Evolutionary conservation across 305 asterid genomes (phyloP).

Genomic region (Fraxinus nigra): DNA sequence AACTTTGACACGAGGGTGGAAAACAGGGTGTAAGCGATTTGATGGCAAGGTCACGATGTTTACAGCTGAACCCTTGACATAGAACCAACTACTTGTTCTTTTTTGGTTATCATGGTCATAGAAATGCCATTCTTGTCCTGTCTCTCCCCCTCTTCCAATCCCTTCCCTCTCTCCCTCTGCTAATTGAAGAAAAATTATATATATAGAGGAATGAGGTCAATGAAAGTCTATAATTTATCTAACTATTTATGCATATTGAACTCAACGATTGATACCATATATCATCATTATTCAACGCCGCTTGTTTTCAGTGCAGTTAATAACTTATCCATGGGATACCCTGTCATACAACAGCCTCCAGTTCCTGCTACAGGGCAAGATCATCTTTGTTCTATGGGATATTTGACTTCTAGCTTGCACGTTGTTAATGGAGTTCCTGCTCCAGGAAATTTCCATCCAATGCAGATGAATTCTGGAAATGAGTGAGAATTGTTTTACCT

Average conservation of each 20-base stretch:
- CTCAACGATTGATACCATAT: conserved; percentile 18
- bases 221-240: not conserved
- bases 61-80: not conserved
- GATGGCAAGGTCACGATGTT: not conserved
- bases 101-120: not conserved
- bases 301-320: conserved; percentile 82
- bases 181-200: not conserved
- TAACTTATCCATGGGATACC: conserved; percentile 95
- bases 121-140: not conserved
- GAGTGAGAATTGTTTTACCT: conserved; percentile 49
- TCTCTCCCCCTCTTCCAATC: not conserved
- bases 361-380: conserved; percentile 73
- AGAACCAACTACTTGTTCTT: not conserved
- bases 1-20: not conserved
- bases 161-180: not conserved
- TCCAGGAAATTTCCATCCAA: conserved; percentile 70
- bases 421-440: conserved; percentile 91
- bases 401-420: conserved; percentile 59
- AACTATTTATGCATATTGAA: not conserved
- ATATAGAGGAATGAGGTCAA: not conserved
- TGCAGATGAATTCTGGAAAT: conserved; percentile 78
- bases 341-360: conserved; percentile 77
- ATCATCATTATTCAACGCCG: conserved; percentile 42
- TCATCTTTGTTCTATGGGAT: conserved; percentile 74
- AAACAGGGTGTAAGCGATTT: not conserved